Evolutionary conservation across 257 asterid genomes (phyloP), one percentile per base, ranked within the genome.

Genomic region (Fraxinus americana): DNA sequence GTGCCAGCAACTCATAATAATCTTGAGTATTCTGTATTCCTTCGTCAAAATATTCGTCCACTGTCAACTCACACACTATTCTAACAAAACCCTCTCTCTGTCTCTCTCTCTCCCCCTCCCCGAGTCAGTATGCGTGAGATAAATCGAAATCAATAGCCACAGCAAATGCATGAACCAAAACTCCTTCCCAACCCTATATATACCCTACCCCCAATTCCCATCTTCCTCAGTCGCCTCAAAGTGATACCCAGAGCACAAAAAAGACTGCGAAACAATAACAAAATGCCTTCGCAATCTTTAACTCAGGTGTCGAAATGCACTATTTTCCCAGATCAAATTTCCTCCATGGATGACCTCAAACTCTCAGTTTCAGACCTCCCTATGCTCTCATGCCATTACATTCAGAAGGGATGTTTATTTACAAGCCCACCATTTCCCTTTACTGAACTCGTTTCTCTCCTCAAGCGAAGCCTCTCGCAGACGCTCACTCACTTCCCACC

Each of bases 361-460:
- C 91, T 92, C 75, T 92, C 97, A 0, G 92, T 92, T 23, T 92
- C 92, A 4, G 97, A 92, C 77, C 90, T 90, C 1, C 96, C 97
- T 0, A 90, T 92, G 97, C 92, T 92, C 41, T 92, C 97, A 50
- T 88, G 91, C 67, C 93, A 92, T 81, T 90, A 92, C 81, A 92
- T 92, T 78, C 97, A 92, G 23, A 91, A 91, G 73, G 95, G 97
- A 11, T 77, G 89, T 32, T 70, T 92, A 13, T 87, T 89, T 59
- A 66, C 87, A 8, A 84, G 73, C 19, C 89, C 93, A 0, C 83
- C 83, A 0, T 73, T 82, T 17, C 85, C 92, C 0, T 38, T 82
- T 4, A 6, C 87, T 0, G 85, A 88, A 10, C 85, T 91, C 25
- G 16, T 91, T 70, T 52, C 90, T 0, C 63, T 45, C 19, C 74